Evolutionary conservation across 2,329 filamentous ascomycete genomes (phyloP).

Genomic region (Boeremia exigua): DNA sequence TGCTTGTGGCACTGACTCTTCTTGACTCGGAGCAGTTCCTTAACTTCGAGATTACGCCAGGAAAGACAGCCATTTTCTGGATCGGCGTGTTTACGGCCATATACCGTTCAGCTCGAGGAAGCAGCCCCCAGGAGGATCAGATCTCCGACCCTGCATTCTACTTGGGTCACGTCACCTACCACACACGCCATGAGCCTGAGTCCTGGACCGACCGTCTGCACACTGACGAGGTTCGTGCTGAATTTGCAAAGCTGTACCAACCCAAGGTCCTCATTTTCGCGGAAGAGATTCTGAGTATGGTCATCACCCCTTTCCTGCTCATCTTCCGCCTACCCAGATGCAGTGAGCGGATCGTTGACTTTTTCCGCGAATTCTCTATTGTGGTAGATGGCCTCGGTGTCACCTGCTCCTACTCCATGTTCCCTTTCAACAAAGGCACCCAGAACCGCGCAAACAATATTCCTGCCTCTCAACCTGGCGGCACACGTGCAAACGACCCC

Average conservation of each 20-base stretch:
- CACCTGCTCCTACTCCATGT: slow-evolving; percentile 96
- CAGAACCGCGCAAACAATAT: slow-evolving; percentile 53
- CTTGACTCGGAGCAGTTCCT: slow-evolving; percentile 90
- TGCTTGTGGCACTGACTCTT: slow-evolving; percentile 83
- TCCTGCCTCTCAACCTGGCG: slow-evolving; percentile 45
- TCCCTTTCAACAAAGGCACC: slow-evolving; percentile 89
- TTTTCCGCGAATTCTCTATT: slow-evolving; percentile 96
- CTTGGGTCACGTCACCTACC: slow-evolving; percentile 85
- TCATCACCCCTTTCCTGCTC: slow-evolving; percentile 88
- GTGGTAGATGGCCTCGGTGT: slow-evolving; percentile 96
- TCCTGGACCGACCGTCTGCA: slow-evolving; percentile 92
- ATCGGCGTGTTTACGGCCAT: slow-evolving; percentile 81
- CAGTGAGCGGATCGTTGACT: slow-evolving; percentile 93
- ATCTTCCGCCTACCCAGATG: slow-evolving; percentile 85
- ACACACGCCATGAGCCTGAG: slow-evolving; percentile 87
- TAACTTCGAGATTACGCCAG: slow-evolving; percentile 87
- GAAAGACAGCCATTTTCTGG: slow-evolving; percentile 90
- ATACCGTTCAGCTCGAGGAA: slow-evolving; percentile 82
- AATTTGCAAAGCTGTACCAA: slow-evolving; percentile 91
- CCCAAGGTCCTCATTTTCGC: slow-evolving; percentile 90
- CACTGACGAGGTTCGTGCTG: slow-evolving; percentile 87
- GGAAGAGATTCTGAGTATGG: slow-evolving; percentile 89
- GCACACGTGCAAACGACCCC: slow-evolving; percentile 55
- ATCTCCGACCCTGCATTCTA: slow-evolving; percentile 94
- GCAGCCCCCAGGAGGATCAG: slow-evolving; percentile 82